phyloP scores from a whole-genome alignment of 495 filamentous ascomycete species.

The Mytilinidion resinicola region DNA sequence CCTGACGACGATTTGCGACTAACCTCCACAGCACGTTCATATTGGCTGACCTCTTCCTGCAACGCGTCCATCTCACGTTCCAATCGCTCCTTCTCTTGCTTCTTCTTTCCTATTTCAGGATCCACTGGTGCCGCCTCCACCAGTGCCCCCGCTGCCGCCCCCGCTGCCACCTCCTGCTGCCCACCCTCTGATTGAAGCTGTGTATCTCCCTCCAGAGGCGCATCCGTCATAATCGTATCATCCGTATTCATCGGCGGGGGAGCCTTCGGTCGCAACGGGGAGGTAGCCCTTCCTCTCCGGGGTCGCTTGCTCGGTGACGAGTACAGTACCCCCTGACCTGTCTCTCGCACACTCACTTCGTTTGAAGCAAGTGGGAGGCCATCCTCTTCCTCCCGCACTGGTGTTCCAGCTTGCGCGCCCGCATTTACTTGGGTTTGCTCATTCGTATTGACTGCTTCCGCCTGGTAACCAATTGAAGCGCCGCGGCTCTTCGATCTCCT shows the following conservation, averaged over 20 bases:
- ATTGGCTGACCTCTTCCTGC: constrained; percentile 11
- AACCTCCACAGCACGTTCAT: background rate
- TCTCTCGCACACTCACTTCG: constrained; percentile 6
- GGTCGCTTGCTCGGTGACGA: constrained; percentile 28
- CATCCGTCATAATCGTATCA: background rate
- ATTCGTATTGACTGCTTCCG: too few species aligned
- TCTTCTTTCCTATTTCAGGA: constrained; percentile 17
- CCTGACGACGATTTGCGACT: background rate
- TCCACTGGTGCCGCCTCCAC: constrained; percentile 6
- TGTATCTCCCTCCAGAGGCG: background rate
- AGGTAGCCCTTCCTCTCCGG: constrained; percentile 11
- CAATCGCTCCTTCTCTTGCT: constrained; percentile 19
- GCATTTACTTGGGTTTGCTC: background rate
- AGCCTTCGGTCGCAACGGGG: constrained; percentile 8
- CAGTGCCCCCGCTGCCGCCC: background rate
- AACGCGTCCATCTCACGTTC: constrained; percentile 9
- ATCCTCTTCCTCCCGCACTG: constrained; percentile 13
- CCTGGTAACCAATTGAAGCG: too few species aligned
- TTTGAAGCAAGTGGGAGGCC: constrained; percentile 20
- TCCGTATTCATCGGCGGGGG: background rate
- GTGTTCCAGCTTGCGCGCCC: background rate
- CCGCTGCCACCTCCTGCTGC: background rate
- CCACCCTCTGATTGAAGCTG: background rate
- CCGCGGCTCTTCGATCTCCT: too few species aligned
- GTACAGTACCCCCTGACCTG: constrained; percentile 22